Conservation (phyloP, 352 stramenopile species). For the Globisporangium orthogonon region DNA sequence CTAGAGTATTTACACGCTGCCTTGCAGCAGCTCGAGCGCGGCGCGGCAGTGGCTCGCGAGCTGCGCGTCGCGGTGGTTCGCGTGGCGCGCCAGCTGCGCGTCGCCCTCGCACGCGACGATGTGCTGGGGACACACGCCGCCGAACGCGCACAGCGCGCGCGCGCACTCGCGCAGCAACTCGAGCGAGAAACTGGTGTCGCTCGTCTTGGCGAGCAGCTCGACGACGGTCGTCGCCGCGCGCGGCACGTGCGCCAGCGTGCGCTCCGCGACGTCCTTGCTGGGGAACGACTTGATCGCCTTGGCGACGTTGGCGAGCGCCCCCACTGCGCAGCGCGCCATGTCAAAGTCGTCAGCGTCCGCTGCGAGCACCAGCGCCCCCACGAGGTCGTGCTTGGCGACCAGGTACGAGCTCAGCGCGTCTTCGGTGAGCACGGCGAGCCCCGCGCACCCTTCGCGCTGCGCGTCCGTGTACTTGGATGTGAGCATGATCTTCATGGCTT, state of each 20-base stretch:
- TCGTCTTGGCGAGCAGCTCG: constrained; percentile 40
- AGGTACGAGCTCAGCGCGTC: constrained; percentile 53
- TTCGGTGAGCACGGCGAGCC: constrained; percentile 62
- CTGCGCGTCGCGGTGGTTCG: constrained; percentile 58
- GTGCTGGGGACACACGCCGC: constrained; percentile 34
- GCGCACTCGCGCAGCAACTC: constrained; percentile 71
- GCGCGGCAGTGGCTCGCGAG: constrained; percentile 49
- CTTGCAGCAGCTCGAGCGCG: constrained; percentile 29
- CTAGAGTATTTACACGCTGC: constrained; percentile 13
- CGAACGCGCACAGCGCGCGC: constrained; percentile 47
- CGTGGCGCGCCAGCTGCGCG: constrained; percentile 37
- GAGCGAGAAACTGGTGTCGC: constrained; percentile 46
- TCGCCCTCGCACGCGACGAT: constrained; percentile 17
- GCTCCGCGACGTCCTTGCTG: constrained; percentile 23
- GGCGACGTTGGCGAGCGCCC: constrained; percentile 61
- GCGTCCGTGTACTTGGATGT: constrained; percentile 64
- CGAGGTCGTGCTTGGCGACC: constrained; percentile 47
- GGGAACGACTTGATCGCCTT: constrained; percentile 43
- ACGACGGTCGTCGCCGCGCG: constrained; percentile 36
- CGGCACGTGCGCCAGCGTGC: constrained; percentile 42
- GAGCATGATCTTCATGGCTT: constrained; percentile 85
- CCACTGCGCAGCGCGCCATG: constrained; percentile 67
- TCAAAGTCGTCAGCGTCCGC: constrained; percentile 43
- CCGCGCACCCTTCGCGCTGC: constrained; percentile 69
- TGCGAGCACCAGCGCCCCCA: constrained; percentile 39